phyloP scores from a whole-genome alignment of 306 rosid species.

The Acacia confusa region DNA sequence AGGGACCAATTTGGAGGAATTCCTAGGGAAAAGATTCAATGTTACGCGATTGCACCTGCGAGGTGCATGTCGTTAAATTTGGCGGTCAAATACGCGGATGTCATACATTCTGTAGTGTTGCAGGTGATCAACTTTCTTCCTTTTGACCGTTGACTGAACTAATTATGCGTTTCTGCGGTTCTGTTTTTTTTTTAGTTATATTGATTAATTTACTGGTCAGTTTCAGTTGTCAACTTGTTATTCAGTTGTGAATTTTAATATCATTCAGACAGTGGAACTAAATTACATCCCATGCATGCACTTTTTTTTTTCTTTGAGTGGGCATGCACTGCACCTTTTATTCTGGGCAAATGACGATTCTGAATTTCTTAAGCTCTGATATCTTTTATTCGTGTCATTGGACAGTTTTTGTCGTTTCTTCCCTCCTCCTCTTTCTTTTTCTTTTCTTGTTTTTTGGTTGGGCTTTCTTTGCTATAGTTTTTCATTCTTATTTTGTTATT shows the following conservation, averaged over 20 bases:
- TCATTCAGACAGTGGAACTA: neutral
- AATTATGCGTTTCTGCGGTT: neutral
- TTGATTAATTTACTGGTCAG: too few species aligned
- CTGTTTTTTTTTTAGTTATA: too few species aligned
- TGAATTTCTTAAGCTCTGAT: neutral
- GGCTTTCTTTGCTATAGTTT: neutral
- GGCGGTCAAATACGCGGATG: constrained; percentile 95
- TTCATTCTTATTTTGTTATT: neutral
- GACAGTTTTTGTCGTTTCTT: neutral
- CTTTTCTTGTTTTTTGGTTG: neutral
- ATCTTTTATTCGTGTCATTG: neutral
- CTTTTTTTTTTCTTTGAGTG: neutral
- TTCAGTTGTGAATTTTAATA: neutral
- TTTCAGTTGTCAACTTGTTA: neutral
- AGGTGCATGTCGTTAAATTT: constrained; percentile 93
- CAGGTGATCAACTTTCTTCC: constrained; percentile 52
- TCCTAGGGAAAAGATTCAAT: constrained; percentile 58
- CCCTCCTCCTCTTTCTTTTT: neutral
- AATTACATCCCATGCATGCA: neutral
- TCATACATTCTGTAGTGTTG: constrained; percentile 69
- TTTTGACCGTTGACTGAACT: neutral
- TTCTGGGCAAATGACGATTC: neutral
- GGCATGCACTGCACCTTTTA: neutral
- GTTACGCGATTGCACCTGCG: constrained; percentile 87
- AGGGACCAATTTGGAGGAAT: constrained; percentile 65